phyloP scores from a whole-genome alignment of 2,329 filamentous ascomycete genomes.

The Aspergillus sergii region DNA sequence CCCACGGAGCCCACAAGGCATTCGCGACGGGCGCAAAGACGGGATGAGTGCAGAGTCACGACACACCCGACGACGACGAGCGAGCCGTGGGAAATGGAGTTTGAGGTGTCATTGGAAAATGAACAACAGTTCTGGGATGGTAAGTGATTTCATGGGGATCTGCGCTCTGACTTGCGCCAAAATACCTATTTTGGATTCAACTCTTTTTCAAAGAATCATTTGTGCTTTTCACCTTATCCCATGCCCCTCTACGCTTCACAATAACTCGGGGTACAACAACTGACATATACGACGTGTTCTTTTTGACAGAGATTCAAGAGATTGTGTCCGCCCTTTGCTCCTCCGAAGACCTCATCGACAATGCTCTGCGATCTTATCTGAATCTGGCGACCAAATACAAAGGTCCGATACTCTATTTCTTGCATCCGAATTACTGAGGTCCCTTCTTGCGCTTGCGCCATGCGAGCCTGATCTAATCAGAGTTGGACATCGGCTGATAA shows the following conservation, averaged over 20 bases:
- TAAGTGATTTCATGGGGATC: conserved; percentile 46
- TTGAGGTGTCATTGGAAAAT: conserved; percentile 72
- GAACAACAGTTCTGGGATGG: conserved; percentile 90
- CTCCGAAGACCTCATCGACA: conserved; percentile 73
- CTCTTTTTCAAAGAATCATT: neutral
- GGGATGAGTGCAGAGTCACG: conserved; percentile 40
- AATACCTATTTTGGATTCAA: neutral
- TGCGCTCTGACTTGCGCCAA: conserved; percentile 21
- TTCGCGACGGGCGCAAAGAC: conserved; percentile 27
- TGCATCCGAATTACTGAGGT: neutral
- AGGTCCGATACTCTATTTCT: conserved; percentile 44
- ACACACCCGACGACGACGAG: conserved; percentile 37
- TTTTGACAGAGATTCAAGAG: conserved; percentile 63
- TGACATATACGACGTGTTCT: conserved; percentile 9
- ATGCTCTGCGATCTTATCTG: conserved; percentile 82
- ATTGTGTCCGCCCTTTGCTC: conserved; percentile 63
- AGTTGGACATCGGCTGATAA: conserved; percentile 9
- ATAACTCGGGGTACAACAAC: neutral
- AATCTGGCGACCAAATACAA: conserved; percentile 74
- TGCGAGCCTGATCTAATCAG: neutral
- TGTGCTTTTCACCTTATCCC: neutral
- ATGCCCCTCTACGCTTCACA: neutral
- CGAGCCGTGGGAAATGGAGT: conserved; percentile 60
- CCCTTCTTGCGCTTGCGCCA: neutral
- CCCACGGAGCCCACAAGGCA: conserved; percentile 14